phyloP scores from a whole-genome alignment of 2,329 filamentous ascomycete species.

The Akanthomyces uredinophilus region DNA sequence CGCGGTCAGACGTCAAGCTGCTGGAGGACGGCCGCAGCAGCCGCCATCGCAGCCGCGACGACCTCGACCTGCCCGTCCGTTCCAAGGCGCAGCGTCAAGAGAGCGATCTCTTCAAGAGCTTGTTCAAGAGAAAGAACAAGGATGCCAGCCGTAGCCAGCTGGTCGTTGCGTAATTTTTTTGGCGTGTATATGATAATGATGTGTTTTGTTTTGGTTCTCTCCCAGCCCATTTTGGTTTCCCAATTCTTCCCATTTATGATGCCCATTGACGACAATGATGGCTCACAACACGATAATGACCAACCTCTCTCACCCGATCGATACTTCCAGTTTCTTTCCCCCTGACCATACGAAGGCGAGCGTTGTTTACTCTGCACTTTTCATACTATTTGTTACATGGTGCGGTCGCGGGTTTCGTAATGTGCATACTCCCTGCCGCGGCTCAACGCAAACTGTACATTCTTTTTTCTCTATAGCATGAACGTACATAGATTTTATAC shows the following conservation, averaged over 20 bases:
- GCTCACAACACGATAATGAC: constrained; percentile 6
- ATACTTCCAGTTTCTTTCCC: background rate
- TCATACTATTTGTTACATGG: background rate
- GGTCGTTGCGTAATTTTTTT: constrained; percentile 23
- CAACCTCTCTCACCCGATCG: background rate
- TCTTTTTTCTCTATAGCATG: background rate
- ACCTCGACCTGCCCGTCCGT: constrained; percentile 37
- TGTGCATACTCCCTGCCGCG: background rate
- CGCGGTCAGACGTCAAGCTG: constrained; percentile 28
- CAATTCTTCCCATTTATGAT: background rate
- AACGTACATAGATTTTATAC: background rate
- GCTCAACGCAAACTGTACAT: background rate
- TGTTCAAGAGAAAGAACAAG: constrained; percentile 53
- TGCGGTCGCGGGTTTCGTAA: background rate
- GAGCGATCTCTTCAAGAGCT: constrained; percentile 51
- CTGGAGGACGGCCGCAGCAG: constrained; percentile 32
- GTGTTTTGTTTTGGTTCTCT: background rate
- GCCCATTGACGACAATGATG: background rate
- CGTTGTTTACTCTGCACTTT: background rate
- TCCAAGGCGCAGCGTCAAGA: constrained; percentile 43
- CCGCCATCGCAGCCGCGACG: constrained; percentile 28
- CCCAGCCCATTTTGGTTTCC: background rate
- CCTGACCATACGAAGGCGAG: background rate
- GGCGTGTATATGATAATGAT: constrained; percentile 3
- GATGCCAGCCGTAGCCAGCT: constrained; percentile 32